Evolutionary conservation across 1,284 basidiomycete genomes (phyloP).

Genomic region (Nidula niveotomentosa): DNA sequence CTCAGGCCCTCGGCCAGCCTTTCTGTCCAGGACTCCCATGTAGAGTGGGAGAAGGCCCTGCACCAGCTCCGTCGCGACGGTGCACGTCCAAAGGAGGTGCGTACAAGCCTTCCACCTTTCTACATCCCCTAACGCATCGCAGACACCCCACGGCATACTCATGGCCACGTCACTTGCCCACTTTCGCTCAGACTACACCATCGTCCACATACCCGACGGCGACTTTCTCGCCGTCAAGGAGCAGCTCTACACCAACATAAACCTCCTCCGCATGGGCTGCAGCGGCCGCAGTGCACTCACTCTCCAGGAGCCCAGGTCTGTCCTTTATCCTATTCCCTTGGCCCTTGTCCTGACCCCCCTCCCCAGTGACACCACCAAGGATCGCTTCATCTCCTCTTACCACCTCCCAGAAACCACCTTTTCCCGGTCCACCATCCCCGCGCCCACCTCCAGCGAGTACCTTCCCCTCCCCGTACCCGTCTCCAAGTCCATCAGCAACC

Average conservation of each 20-base stretch:
- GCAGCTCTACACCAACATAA: slow-evolving; percentile 76
- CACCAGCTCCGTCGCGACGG: slow-evolving; percentile 58
- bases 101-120: slow-evolving; percentile 5
- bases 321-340: slow-evolving; percentile 3
- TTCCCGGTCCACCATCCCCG: slow-evolving; percentile 15
- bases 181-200: slow-evolving; percentile 82
- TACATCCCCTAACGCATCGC: slow-evolving; percentile 1
- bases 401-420: slow-evolving; percentile 42
- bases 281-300: slow-evolving; percentile 74
- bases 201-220: slow-evolving; percentile 73
- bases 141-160: slow-evolving; percentile 68
- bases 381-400: slow-evolving; percentile 72
- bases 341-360: slow-evolving; percentile 5
- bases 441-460: slow-evolving; percentile 21
- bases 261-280: slow-evolving; percentile 76
- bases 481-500: slow-evolving; percentile 11
- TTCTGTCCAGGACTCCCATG: slow-evolving; percentile 41
- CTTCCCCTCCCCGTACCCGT: slow-evolving; percentile 18
- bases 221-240: slow-evolving; percentile 60
- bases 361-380: slow-evolving; percentile 70
- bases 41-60: slow-evolving; percentile 60
- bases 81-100: slow-evolving; percentile 66
- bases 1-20: slow-evolving; percentile 45
- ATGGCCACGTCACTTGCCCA: slow-evolving; percentile 82
- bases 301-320: slow-evolving; percentile 69